phyloP scores from a whole-genome alignment of 148 eudicot species.

The Beta vulgaris region DNA sequence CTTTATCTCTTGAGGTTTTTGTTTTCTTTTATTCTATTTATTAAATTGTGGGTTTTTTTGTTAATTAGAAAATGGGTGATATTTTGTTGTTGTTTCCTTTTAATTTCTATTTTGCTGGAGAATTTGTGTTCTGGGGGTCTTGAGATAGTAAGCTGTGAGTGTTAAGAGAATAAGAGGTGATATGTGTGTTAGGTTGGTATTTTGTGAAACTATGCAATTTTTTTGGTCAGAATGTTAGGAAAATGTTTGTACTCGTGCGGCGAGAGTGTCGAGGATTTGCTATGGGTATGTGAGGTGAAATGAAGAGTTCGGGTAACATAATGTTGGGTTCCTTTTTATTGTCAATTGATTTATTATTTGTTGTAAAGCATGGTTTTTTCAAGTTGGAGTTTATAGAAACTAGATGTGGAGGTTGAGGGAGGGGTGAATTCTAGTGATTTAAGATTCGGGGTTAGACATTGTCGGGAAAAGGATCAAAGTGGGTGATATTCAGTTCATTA shows the following conservation, averaged over 20 bases:
- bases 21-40: neutral
- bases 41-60: neutral
- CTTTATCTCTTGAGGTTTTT: conserved; percentile 4
- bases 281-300: neutral
- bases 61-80: neutral
- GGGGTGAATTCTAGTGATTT: neutral
- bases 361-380: neutral
- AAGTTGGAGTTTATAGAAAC: neutral
- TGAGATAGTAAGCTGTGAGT: too few species aligned
- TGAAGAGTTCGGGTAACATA: neutral
- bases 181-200: too few species aligned
- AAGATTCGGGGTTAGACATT: neutral
- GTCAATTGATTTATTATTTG: neutral
- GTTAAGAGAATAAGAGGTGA: too few species aligned
- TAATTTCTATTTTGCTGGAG: neutral
- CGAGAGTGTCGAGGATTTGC: neutral
- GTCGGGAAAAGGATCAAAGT: neutral
- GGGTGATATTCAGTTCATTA: too few species aligned
- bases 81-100: neutral
- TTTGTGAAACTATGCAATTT: too few species aligned
- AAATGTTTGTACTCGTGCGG: neutral
- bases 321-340: neutral
- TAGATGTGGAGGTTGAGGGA: neutral
- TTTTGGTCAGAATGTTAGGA: too few species aligned
- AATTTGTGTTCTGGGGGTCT: neutral